A percentile compares a stretch with the other conserved stretches of the same genome.
Evolutionary conservation across 805 yeast genomes (phyloP).

Genomic region (Candida silvicultrix): DNA sequence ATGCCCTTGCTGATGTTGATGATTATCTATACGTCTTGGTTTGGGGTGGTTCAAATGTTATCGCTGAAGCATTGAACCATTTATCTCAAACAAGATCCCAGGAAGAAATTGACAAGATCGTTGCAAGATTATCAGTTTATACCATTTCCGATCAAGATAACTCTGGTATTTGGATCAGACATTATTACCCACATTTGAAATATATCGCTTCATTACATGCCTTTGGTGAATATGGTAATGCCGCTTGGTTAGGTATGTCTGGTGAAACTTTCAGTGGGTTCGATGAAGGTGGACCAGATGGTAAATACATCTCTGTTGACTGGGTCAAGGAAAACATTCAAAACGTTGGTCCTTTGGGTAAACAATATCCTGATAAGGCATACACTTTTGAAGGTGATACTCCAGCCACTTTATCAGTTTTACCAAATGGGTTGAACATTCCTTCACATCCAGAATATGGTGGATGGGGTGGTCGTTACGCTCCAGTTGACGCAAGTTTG

Average conservation of each 20-base stretch:
- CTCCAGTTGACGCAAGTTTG: slow-evolving; percentile 16
- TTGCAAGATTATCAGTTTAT: slow-evolving; percentile 16
- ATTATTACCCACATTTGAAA: slow-evolving; percentile 19
- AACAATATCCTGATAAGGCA: slow-evolving; percentile 18
- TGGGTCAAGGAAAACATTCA: slow-evolving; percentile 21
- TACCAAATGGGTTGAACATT: slow-evolving; percentile 26
- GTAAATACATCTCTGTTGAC: slow-evolving; percentile 16
- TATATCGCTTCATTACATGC: slow-evolving; percentile 24
- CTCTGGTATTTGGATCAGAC: slow-evolving; percentile 27
- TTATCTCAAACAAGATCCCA: slow-evolving; percentile 12
- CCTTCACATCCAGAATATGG: slow-evolving; percentile 26
- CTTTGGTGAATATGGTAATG: slow-evolving; percentile 22
- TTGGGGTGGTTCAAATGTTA: slow-evolving; percentile 27
- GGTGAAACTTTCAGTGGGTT: slow-evolving; percentile 15
- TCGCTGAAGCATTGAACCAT: slow-evolving; percentile 27
- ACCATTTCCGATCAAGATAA: slow-evolving; percentile 29
- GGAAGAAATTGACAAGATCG: no score
- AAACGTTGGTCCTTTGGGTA: slow-evolving; percentile 22
- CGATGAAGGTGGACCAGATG: slow-evolving; percentile 24
- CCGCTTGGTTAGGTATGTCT: slow-evolving; percentile 27
- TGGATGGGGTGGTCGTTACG: slow-evolving; percentile 31
- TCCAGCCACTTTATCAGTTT: slow-evolving; percentile 20
- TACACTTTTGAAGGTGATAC: slow-evolving; percentile 28
- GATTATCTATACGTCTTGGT: slow-evolving; percentile 19
- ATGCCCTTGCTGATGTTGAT: slow-evolving; percentile 5